A percentile compares a stretch with the other conserved stretches of the same genome.
These are phyloP conservation scores for Garcia nutans DNA, from an alignment of 345 rosid genomes.

Conservation along the genomic window DNA sequence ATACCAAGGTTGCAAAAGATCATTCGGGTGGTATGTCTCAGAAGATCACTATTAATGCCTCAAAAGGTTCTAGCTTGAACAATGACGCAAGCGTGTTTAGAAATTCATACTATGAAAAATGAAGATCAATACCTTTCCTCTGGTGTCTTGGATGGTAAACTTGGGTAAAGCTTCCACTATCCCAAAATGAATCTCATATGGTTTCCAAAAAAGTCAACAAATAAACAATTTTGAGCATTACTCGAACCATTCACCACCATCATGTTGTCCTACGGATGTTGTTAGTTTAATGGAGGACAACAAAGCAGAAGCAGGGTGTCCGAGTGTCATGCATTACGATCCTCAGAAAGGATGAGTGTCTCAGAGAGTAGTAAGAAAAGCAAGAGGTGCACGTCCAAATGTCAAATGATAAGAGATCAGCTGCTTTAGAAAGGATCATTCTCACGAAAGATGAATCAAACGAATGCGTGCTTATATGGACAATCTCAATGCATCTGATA, in stretches of 20 bases:
- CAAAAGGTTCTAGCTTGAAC: conserved; percentile 12
- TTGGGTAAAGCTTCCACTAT: not conserved
- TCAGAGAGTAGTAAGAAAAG: conserved; percentile 12
- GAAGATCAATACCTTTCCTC: not conserved
- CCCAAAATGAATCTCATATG: not conserved
- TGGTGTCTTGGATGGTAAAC: not conserved
- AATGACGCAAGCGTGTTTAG: not conserved
- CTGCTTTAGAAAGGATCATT: conserved; percentile 5
- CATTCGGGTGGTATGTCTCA: not conserved
- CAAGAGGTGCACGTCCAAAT: not conserved
- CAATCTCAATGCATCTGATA: not conserved
- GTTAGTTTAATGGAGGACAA: conserved; percentile 14
- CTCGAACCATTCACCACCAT: conserved; percentile 1
- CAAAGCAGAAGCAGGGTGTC: conserved; percentile 4
- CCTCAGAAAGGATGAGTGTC: conserved; percentile 14
- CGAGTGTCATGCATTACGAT: conserved; percentile 14
- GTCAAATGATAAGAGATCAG: conserved; percentile 11
- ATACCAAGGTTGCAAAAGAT: not conserved
- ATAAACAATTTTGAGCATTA: not conserved
- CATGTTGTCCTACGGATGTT: not conserved
- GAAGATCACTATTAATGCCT: conserved; percentile 5
- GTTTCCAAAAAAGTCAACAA: not conserved
- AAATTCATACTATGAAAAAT: not conserved
- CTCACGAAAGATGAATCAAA: not conserved
- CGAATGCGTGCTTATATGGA: not conserved